Evolutionary conservation across 768 basidiomycete genomes (phyloP).

Genomic region (Neoboletus magnificus): DNA sequence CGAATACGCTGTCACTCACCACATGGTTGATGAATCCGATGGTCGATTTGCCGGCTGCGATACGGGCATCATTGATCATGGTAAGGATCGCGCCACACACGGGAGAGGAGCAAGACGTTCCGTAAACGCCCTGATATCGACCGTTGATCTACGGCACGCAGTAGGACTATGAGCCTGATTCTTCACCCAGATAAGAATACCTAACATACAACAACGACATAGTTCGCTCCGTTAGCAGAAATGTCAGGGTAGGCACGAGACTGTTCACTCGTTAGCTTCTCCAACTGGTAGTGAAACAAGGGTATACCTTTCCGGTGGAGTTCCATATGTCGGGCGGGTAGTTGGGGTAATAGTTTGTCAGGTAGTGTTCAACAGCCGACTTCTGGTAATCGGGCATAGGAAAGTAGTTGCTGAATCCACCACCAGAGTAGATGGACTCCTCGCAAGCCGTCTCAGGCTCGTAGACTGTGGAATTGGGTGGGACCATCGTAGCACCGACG

Average conservation of each 20-base stretch:
- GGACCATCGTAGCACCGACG: slow-evolving; percentile 47
- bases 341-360: slow-evolving; percentile 28
- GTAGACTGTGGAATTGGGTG: slow-evolving; percentile 30
- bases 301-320: slow-evolving; percentile 21
- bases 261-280: slow-evolving; percentile 32
- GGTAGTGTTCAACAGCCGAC: slow-evolving; percentile 29
- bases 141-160: slow-evolving; percentile 32
- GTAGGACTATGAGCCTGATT: background rate
- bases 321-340: slow-evolving; percentile 26
- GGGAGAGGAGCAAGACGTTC: slow-evolving; percentile 36
- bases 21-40: slow-evolving; percentile 44
- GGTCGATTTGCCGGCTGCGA: slow-evolving; percentile 30
- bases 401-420: slow-evolving; percentile 41
- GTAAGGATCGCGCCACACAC: slow-evolving; percentile 33
- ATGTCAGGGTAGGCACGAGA: slow-evolving; percentile 39
- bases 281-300: slow-evolving; percentile 15
- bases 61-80: slow-evolving; percentile 37
- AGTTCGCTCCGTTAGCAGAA: slow-evolving; percentile 36
- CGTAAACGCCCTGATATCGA: slow-evolving; percentile 28
- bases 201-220: slow-evolving; percentile 18
- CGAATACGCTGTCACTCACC: slow-evolving; percentile 35
- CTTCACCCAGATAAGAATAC: background rate
- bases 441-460: slow-evolving; percentile 31
- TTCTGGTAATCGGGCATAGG: slow-evolving; percentile 40
- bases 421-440: slow-evolving; percentile 4